A percentile compares a stretch with the other conserved stretches of the same genome.
These are phyloP conservation scores for Mrakia hoshinonis DNA, from an alignment of 768 basidiomycete species.

Conservation along the genomic window DNA sequence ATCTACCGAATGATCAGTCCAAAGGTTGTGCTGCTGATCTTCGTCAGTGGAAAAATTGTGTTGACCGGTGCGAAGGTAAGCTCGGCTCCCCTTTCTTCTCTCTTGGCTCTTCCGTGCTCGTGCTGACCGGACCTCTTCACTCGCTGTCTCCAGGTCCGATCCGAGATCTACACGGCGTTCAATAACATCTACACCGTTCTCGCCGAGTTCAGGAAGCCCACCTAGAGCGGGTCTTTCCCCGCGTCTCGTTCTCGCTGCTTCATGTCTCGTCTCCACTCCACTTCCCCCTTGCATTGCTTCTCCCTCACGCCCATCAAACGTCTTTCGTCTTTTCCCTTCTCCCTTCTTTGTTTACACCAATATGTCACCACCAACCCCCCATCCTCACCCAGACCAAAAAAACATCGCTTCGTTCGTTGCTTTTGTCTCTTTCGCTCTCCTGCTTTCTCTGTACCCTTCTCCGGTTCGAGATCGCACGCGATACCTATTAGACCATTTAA, in stretches of 20 bases:
- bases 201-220: conserved; percentile 59
- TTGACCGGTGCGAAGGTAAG: conserved; percentile 96
- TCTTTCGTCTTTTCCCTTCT: neutral
- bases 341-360: neutral
- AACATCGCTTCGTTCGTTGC: neutral
- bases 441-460: neutral
- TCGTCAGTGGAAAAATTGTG: conserved; percentile 98
- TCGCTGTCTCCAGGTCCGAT: conserved; percentile 60
- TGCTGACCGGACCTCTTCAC: conserved; percentile 32
- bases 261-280: too few relatives aligned
- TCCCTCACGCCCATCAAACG: neutral
- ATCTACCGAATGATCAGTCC: conserved; percentile 99
- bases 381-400: neutral
- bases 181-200: conserved; percentile 98
- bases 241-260: too few relatives aligned
- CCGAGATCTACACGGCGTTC: conserved; percentile 99
- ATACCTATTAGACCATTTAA: too few relatives aligned
- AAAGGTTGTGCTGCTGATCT: conserved; percentile 95
- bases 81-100: conserved; percentile 31
- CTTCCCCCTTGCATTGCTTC: neutral
- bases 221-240: neutral
- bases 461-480: too few relatives aligned
- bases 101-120: neutral
- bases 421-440: neutral
- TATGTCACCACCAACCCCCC: neutral